Conservation (phyloP, 2,329 filamentous ascomycete genomes). For the Arthrobotrys iridis region DNA sequence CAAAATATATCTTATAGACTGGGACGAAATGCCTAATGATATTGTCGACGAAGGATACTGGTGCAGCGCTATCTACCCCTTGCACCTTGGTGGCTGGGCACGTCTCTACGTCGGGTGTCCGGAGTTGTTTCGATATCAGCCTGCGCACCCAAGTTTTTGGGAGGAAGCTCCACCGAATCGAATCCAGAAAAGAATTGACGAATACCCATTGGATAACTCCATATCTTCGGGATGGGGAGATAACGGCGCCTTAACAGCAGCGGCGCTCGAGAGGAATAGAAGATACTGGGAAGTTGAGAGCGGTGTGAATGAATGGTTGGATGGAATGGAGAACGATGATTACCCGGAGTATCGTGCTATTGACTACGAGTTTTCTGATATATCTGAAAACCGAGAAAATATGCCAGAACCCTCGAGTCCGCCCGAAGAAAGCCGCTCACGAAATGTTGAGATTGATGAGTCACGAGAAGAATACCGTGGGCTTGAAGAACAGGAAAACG, state of each 20-base stretch:
- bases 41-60: neutral
- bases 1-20: neutral
- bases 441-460: too few species aligned
- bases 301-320: neutral
- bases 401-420: neutral
- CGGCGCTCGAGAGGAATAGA: neutral
- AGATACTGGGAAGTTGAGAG: neutral
- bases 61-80: neutral
- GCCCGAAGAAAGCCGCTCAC: too few species aligned
- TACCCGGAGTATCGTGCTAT: neutral
- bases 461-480: too few species aligned
- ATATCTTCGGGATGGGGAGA: too few species aligned
- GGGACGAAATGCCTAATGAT: neutral
- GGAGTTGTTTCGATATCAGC: neutral
- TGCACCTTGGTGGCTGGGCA: neutral
- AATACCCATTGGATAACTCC: neutral
- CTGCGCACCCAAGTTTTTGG: neutral
- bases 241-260: too few species aligned
- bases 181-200: neutral
- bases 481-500: too few species aligned
- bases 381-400: neutral
- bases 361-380: neutral
- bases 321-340: neutral
- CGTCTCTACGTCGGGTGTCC: neutral
- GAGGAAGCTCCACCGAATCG: neutral